Evolutionary conservation across 2,329 filamentous ascomycete genomes (phyloP).

Genomic region (Penicillium sp.): DNA sequence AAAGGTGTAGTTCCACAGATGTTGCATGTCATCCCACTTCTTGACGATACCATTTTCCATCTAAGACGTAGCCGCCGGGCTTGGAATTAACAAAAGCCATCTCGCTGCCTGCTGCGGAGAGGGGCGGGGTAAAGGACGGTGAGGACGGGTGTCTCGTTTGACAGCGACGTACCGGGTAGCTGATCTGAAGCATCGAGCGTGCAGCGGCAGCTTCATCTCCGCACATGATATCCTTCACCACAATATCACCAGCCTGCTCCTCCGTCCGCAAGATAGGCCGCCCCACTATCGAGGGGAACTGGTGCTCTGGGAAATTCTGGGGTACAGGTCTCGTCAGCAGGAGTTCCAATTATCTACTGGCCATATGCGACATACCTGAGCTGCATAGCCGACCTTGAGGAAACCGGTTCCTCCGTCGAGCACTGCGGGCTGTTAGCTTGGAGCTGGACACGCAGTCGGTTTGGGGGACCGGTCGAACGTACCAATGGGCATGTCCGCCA

Average conservation of each 20-base stretch:
- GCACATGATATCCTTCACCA: slow-evolving; percentile 98
- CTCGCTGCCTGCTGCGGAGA: slow-evolving; percentile 16
- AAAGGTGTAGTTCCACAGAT: slow-evolving; percentile 99
- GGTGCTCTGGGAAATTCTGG: slow-evolving; percentile 98
- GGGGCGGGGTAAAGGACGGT: slow-evolving; percentile 17
- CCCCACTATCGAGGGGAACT: slow-evolving; percentile 97
- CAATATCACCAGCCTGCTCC: slow-evolving; percentile 71
- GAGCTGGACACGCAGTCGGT: slow-evolving; percentile 26
- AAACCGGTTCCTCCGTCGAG: slow-evolving; percentile 99
- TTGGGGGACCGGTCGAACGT: slow-evolving; percentile 22
- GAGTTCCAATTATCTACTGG: slow-evolving; percentile 1
- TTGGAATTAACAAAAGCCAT: slow-evolving; percentile 20
- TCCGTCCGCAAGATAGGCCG: slow-evolving; percentile 96
- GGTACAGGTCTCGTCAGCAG: slow-evolving; percentile 9
- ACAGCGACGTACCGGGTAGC: slow-evolving; percentile 68
- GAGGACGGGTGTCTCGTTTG: slow-evolving; percentile 7
- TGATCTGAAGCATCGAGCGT: slow-evolving; percentile 96
- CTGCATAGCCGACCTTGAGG: slow-evolving; percentile 98
- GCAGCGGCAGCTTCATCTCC: slow-evolving; percentile 96
- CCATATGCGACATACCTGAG: slow-evolving; percentile 57
- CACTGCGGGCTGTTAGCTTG: slow-evolving; percentile 57
- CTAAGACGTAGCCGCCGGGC: slow-evolving; percentile 38
- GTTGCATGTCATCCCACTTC: slow-evolving; percentile 99
- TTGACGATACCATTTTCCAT: slow-evolving; percentile 99
- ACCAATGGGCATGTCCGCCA: slow-evolving; percentile 53